Evolutionary conservation across 805 yeast genomes (phyloP).

Genomic region (Saccharomyces mikatae): DNA sequence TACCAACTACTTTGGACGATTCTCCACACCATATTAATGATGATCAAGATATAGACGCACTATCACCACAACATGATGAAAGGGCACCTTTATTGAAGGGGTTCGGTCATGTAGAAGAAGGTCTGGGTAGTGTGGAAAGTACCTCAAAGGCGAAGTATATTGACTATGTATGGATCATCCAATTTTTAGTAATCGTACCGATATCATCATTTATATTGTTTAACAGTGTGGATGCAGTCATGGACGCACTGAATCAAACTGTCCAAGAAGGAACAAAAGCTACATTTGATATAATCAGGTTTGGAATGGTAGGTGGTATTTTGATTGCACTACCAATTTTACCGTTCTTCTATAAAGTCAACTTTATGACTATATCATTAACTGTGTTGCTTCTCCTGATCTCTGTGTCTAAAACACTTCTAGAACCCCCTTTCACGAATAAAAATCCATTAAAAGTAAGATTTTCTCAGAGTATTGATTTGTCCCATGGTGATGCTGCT

Average conservation of each 20-base stretch:
- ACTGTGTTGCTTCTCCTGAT: constrained; percentile 34
- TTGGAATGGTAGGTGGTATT: constrained; percentile 28
- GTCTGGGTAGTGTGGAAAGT: background rate
- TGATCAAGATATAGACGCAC: background rate
- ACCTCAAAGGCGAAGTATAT: background rate
- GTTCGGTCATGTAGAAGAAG: constrained; percentile 3
- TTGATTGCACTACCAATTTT: constrained; percentile 43
- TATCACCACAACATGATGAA: constrained; percentile 16
- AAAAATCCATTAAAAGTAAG: constrained; percentile 58
- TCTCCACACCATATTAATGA: background rate
- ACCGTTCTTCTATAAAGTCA: constrained; percentile 65
- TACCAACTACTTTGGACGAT: background rate
- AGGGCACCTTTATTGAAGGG: constrained; percentile 28
- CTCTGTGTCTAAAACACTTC: constrained; percentile 27
- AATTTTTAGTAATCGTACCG: constrained; percentile 64
- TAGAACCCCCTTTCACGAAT: constrained; percentile 49
- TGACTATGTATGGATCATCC: constrained; percentile 76
- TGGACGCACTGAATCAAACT: constrained; percentile 63
- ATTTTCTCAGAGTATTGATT: constrained; percentile 54
- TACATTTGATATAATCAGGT: constrained; percentile 28
- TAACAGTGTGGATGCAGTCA: constrained; percentile 41
- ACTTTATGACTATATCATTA: constrained; percentile 39
- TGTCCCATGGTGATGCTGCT: constrained; percentile 30
- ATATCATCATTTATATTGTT: constrained; percentile 47
- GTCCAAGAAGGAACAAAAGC: constrained; percentile 54